phyloP scores from a whole-genome alignment of 148 eudicot genomes.

The Mesembryanthemum crystallinum region DNA sequence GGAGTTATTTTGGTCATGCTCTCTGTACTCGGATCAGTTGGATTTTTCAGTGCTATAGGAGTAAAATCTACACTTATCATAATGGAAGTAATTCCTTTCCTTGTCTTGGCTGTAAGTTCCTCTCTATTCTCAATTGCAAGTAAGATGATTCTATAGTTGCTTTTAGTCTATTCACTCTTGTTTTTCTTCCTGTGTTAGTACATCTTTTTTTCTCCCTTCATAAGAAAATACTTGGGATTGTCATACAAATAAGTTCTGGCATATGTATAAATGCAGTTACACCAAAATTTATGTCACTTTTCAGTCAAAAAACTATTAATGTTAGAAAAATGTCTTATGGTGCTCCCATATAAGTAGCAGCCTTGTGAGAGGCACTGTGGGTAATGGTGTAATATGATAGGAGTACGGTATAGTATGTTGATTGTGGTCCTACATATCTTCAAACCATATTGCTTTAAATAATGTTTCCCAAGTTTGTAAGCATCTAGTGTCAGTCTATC shows the following conservation, averaged over 20 bases:
- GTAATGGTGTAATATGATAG: background rate
- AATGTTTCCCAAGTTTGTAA: background rate
- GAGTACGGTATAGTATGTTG: background rate
- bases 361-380: slow-evolving; percentile 3
- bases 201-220: background rate
- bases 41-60: slow-evolving; percentile 96
- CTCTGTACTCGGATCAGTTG: slow-evolving; percentile 95
- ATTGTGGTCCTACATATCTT: background rate
- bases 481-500: background rate
- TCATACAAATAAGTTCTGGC: background rate
- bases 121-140: slow-evolving; percentile 8
- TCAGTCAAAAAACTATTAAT: background rate
- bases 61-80: slow-evolving; percentile 97
- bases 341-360: too few relatives aligned
- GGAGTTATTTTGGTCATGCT: slow-evolving; percentile 96
- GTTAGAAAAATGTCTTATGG: too few relatives aligned
- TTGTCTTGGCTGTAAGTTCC: slow-evolving; percentile 91
- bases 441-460: background rate
- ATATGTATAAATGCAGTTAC: background rate
- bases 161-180: background rate
- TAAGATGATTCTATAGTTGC: background rate
- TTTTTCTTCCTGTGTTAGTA: background rate
- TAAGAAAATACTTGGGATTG: background rate
- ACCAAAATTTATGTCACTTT: background rate
- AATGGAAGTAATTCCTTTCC: slow-evolving; percentile 99